phyloP scores from a whole-genome alignment of 176 grass and related monocot genomes.

The Tillandsia leiboldiana region DNA sequence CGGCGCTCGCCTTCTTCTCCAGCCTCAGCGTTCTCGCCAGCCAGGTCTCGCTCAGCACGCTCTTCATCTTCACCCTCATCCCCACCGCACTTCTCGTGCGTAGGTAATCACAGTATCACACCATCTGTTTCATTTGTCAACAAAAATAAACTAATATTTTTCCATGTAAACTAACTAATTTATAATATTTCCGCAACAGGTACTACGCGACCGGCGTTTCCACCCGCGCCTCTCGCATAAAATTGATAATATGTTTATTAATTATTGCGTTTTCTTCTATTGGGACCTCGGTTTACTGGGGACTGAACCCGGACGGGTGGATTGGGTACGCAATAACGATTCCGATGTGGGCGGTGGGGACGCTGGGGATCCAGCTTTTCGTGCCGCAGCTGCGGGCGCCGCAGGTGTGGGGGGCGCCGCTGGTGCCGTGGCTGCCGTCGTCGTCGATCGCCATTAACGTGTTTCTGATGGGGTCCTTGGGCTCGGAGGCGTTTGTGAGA shows the following conservation, averaged over 20 bases:
- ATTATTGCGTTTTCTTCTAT: constrained; percentile 25
- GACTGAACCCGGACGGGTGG: constrained; percentile 18
- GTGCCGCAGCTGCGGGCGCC: constrained; percentile 22
- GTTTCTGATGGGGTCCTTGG: constrained; percentile 52
- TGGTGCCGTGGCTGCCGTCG: constrained; percentile 47
- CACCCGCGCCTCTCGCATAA: not conserved
- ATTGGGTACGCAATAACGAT: constrained; percentile 26
- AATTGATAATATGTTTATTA: constrained; percentile 20
- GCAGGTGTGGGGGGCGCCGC: constrained; percentile 41
- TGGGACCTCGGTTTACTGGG: constrained; percentile 33
- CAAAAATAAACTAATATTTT: no score
- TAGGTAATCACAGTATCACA: not conserved
- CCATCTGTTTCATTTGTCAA: no score
- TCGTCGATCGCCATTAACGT: constrained; percentile 37
- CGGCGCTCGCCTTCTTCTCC: constrained; percentile 47
- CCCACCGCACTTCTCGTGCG: constrained; percentile 38
- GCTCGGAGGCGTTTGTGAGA: constrained; percentile 20
- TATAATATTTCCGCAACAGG: no score
- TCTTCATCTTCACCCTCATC: constrained; percentile 60
- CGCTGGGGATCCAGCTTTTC: constrained; percentile 28
- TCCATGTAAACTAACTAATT: no score
- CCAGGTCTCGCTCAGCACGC: constrained; percentile 57
- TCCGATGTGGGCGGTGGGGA: constrained; percentile 19
- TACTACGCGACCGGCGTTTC: constrained; percentile 24
- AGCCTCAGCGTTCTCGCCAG: constrained; percentile 49